phyloP scores from a whole-genome alignment of 2,329 filamentous ascomycete genomes.

The Dactylellina parvicollis region DNA sequence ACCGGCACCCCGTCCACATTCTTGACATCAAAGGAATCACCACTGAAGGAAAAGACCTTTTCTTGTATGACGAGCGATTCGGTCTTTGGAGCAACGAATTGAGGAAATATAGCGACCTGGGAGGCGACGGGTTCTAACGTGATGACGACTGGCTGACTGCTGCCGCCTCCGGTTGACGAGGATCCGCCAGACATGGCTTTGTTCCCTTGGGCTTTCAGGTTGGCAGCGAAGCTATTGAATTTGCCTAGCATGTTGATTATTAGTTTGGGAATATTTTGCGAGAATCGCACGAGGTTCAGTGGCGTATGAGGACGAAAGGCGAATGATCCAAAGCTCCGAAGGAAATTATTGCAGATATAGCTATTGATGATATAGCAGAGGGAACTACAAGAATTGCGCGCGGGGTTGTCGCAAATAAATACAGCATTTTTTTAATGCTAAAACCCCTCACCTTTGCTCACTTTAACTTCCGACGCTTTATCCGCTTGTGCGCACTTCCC shows the following conservation, averaged over 20 bases:
- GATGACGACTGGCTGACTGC: background rate
- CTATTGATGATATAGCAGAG: background rate
- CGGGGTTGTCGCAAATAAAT: constrained; percentile 1
- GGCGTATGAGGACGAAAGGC: no score
- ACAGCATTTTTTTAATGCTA: background rate
- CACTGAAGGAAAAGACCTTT: constrained; percentile 70
- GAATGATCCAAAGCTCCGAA: no score
- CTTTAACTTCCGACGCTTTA: background rate
- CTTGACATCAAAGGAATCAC: constrained; percentile 73
- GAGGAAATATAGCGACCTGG: constrained; percentile 42
- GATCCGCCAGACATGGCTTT: constrained; percentile 18
- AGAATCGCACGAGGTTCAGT: background rate
- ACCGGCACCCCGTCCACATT: constrained; percentile 67
- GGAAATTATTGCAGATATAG: background rate
- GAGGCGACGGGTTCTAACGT: constrained; percentile 18
- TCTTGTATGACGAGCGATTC: constrained; percentile 70
- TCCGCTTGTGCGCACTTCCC: background rate
- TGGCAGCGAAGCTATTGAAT: constrained; percentile 23
- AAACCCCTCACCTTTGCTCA: background rate
- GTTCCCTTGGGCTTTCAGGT: constrained; percentile 7
- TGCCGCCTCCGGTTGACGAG: no score
- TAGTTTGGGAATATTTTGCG: background rate
- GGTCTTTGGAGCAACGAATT: constrained; percentile 54
- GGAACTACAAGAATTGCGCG: background rate
- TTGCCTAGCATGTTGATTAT: constrained; percentile 41